A percentile compares a stretch with the other conserved stretches of the same genome.
Conservation (phyloP, 805 yeast genomes). For the Candida boleticola region DNA sequence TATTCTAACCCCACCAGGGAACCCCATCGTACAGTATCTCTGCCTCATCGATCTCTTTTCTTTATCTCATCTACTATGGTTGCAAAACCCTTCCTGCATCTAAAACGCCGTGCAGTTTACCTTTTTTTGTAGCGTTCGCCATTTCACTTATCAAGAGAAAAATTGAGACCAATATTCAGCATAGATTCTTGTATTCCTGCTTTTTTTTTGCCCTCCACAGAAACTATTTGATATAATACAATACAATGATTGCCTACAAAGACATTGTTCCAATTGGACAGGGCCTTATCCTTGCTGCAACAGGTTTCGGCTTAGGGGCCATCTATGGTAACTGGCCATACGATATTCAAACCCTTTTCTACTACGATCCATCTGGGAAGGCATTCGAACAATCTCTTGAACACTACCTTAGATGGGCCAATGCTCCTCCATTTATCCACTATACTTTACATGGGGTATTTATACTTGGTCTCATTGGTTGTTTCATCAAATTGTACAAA, state of each 20-base stretch:
- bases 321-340: conserved; percentile 78
- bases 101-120: neutral
- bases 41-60: neutral
- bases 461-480: conserved; percentile 67
- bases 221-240: no score
- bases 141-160: neutral
- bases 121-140: neutral
- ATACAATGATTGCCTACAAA: conserved; percentile 32
- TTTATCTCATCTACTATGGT: neutral
- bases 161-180: neutral
- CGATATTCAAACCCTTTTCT: conserved; percentile 75
- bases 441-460: conserved; percentile 62
- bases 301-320: conserved; percentile 79
- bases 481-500: conserved; percentile 74
- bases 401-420: conserved; percentile 77
- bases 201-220: no score
- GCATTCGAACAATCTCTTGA: conserved; percentile 59
- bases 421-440: conserved; percentile 56
- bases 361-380: conserved; percentile 41
- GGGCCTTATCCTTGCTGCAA: conserved; percentile 45
- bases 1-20: no score
- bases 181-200: no score
- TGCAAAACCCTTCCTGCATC: neutral
- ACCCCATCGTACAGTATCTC: neutral
- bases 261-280: conserved; percentile 48